Base-by-base conservation (phyloP, 2,329 filamentous ascomycete species). In the Ceratocystis destructans region DNA sequence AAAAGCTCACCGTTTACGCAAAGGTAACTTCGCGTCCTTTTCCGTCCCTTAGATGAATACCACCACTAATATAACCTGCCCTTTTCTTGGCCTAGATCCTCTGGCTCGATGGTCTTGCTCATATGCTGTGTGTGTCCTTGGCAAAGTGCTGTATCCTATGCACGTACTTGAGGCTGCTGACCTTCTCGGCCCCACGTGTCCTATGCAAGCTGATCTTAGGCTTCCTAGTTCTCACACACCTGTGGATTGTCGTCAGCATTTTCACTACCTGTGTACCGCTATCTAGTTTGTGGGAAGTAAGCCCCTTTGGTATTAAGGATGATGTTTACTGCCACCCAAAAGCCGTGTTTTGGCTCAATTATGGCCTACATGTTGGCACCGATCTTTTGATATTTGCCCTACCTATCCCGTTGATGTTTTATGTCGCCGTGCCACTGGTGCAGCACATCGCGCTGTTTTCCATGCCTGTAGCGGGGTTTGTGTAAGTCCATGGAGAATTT, bases 361-460 rank as follows among this genome's bases (percentile, higher is more conserved):
- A 71, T 1, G 70, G 73, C 7, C 70, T 72, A 1, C 72, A 71
- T 50, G 71, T 74, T 20, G 66, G 71, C 2, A 72, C 71, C 1
- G 72, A 74, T 33, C 53, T 71, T 1, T 20, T 72, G 8, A 71
- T 74, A 20, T 68, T 75, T 15, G 20, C 68, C 1, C 64, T 74
- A 0, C 74, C 74, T 1, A 65, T 73, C 1, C 72, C 72, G 1
- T 70, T 72, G 28, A 69, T 74, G 12, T 73, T 70, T 61, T 69
- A 64, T 17, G 66, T 75, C 2, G 69, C 71, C 37, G 68, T 74
- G 44, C 71, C 70, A 0, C 64, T 31, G 12, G 50, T 66, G 0
- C 70, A 72, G 25, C 74, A 72, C 48, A 2, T 72, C 12, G 71
- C 69, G 2, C 67, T 74, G 1, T 67, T 65, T 1, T 69, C 69